Percentiles rank a stretch among this genome's conserved stretches.
phyloP scores from a whole-genome alignment of 805 yeast genomes.

The Candida namnaoensis region DNA sequence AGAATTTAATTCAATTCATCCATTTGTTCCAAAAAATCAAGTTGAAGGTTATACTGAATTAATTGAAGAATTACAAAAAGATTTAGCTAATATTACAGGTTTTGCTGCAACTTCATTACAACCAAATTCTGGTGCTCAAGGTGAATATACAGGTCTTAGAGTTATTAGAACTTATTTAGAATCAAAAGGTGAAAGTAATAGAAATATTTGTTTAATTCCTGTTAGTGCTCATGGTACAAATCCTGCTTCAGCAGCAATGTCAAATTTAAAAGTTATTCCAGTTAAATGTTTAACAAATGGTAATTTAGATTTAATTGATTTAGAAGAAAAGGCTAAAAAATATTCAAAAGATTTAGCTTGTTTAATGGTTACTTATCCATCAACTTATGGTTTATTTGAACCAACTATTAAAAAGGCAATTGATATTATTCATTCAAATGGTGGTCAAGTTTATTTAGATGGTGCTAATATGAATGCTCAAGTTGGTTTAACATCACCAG shows the following conservation, averaged over 20 bases:
- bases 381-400: conserved; percentile 94
- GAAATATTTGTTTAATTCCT: conserved; percentile 90
- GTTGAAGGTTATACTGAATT: conserved; percentile 80
- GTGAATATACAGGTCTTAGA: conserved; percentile 91
- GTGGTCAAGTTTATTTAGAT: conserved; percentile 95
- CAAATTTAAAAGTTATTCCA: conserved; percentile 88
- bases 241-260: conserved; percentile 98
- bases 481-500: conserved; percentile 95
- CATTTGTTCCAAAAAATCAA: conserved; percentile 86
- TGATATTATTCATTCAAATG: conserved; percentile 72
- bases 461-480: conserved; percentile 99
- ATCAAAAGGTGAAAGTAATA: conserved; percentile 56
- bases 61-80: conserved; percentile 68
- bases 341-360: conserved; percentile 73
- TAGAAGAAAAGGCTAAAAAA: conserved; percentile 62
- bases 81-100: conserved; percentile 88
- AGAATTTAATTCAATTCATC: conserved; percentile 82
- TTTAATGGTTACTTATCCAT: conserved; percentile 94
- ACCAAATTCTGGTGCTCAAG: conserved; percentile 99
- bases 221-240: conserved; percentile 98
- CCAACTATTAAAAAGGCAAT: conserved; percentile 83
- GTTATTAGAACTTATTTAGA: conserved; percentile 74
- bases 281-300: conserved; percentile 84
- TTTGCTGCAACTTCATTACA: conserved; percentile 84
- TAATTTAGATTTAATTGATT: conserved; percentile 73